These are phyloP conservation scores for Torulaspora microellipsoides DNA, from an alignment of 805 yeast species.

Conservation along the genomic window DNA sequence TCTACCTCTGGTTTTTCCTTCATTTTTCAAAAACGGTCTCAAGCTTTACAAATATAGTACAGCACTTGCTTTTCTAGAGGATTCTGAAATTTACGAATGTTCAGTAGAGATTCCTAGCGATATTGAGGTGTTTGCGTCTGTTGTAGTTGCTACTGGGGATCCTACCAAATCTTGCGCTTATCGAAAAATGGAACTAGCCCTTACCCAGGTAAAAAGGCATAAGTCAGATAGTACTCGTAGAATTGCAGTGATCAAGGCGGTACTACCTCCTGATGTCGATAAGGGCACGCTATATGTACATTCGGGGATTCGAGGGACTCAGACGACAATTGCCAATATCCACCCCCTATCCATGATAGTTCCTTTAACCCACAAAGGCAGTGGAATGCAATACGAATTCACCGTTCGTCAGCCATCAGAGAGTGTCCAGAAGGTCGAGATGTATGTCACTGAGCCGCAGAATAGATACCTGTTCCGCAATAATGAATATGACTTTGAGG, in stretches of 20 bases:
- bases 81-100: slow-evolving; percentile 74
- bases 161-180: slow-evolving; percentile 10
- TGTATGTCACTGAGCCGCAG: slow-evolving; percentile 85
- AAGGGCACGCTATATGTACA: slow-evolving; percentile 74
- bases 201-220: slow-evolving; percentile 77
- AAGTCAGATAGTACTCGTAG: slow-evolving; percentile 46
- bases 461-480: slow-evolving; percentile 52
- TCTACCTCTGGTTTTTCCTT: slow-evolving; percentile 83
- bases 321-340: slow-evolving; percentile 49
- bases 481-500: slow-evolving; percentile 59
- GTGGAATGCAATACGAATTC: slow-evolving; percentile 54
- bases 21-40: slow-evolving; percentile 58
- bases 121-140: slow-evolving; percentile 59
- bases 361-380: slow-evolving; percentile 71
- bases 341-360: slow-evolving; percentile 70
- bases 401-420: slow-evolving; percentile 71
- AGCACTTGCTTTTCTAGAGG: slow-evolving; percentile 66
- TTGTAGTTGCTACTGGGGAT: slow-evolving; percentile 47
- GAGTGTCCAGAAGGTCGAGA: slow-evolving; percentile 61
- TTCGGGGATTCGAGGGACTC: slow-evolving; percentile 60
- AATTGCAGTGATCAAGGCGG: slow-evolving; percentile 72
- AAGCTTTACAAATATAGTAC: slow-evolving; percentile 67
- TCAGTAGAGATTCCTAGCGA: slow-evolving; percentile 67
- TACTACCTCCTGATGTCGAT: slow-evolving; percentile 62
- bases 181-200: slow-evolving; percentile 43